phyloP scores from a whole-genome alignment of 352 stramenopile genomes.

The Globisporangium splendens region DNA sequence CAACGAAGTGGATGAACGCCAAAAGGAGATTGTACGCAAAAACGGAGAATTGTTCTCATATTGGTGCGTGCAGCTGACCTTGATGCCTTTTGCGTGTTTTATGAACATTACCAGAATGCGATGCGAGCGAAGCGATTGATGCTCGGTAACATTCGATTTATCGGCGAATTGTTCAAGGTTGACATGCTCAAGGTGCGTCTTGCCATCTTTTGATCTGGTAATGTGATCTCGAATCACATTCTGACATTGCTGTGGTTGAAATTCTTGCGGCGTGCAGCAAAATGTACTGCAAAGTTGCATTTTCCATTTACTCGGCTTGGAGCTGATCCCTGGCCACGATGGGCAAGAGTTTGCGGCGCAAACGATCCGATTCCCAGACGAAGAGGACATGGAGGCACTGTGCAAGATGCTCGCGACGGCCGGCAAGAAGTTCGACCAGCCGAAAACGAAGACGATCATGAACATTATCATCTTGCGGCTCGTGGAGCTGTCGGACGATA shows the following conservation, averaged over 20 bases:
- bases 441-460: conserved; percentile 75
- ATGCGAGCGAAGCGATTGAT: conserved; percentile 70
- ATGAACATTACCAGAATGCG: conserved; percentile 26
- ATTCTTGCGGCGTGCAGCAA: conserved; percentile 29
- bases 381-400: conserved; percentile 81
- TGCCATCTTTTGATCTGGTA: background rate
- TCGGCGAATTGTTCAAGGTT: conserved; percentile 86
- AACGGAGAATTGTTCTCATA: too few species aligned
- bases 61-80: too few species aligned
- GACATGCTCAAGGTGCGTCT: conserved; percentile 71
- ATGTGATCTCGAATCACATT: background rate
- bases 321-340: conserved; percentile 46
- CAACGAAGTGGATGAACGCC: conserved; percentile 37
- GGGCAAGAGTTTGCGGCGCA: conserved; percentile 52
- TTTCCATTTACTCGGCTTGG: conserved; percentile 76
- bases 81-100: background rate
- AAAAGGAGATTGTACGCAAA: conserved; percentile 52
- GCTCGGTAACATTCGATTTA: conserved; percentile 88
- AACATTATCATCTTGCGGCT: conserved; percentile 83
- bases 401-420: conserved; percentile 84
- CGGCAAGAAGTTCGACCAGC: conserved; percentile 86
- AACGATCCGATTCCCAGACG: conserved; percentile 72
- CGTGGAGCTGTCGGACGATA: conserved; percentile 78
- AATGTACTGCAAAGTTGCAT: conserved; percentile 71
- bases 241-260: background rate